phyloP scores from a whole-genome alignment of 768 basidiomycete species.

The Amanita thiersii region DNA sequence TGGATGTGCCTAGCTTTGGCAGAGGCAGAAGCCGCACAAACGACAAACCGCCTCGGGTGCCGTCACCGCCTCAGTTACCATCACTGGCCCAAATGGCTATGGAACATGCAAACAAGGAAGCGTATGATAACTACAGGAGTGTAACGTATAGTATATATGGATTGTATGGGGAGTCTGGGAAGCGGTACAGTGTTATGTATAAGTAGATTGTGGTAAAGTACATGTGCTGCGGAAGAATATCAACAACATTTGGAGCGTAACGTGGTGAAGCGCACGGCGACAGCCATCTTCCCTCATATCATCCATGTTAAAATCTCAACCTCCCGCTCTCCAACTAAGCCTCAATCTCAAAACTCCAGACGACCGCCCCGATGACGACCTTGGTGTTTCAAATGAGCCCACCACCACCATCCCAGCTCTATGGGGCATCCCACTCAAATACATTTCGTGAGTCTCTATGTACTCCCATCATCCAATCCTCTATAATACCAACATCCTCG shows the following conservation, averaged over 20 bases:
- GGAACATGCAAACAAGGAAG: conserved; percentile 52
- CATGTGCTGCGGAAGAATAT: not conserved
- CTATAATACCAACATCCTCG: conserved; percentile 1
- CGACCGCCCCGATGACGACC: conserved; percentile 31
- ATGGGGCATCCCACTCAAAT: conserved; percentile 70
- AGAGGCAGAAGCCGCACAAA: conserved; percentile 20
- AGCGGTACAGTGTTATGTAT: conserved; percentile 34
- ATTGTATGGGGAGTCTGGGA: conserved; percentile 50
- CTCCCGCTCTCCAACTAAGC: conserved; percentile 18
- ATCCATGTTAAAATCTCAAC: conserved; percentile 11
- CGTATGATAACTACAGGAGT: conserved; percentile 61
- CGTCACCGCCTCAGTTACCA: conserved; percentile 67
- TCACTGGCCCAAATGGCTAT: conserved; percentile 74
- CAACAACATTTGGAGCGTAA: not conserved
- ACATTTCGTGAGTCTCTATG: conserved; percentile 57
- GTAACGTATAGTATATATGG: conserved; percentile 82
- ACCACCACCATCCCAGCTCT: conserved; percentile 39
- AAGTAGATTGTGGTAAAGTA: too few relatives aligned
- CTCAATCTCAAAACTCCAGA: conserved; percentile 21
- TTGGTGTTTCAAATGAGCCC: conserved; percentile 27
- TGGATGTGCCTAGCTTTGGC: not conserved
- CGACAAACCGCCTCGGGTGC: conserved; percentile 71
- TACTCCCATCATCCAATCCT: not conserved
- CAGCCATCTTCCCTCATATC: conserved; percentile 6
- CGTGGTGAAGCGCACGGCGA: not conserved